phyloP scores from a whole-genome alignment of 2,329 filamentous ascomycete genomes.

The Penicillium verrucosum region DNA sequence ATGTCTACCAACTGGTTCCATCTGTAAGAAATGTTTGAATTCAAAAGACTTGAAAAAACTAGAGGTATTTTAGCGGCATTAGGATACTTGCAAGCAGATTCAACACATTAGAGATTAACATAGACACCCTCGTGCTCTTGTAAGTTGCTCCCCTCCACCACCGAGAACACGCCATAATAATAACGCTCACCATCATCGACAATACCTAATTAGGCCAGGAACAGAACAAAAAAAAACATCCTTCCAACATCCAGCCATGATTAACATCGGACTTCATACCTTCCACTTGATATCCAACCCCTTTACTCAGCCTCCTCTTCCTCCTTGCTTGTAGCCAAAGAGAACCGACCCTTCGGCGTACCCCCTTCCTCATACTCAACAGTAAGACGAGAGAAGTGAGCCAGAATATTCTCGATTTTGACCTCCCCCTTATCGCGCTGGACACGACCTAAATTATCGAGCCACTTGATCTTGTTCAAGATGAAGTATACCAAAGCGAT shows the following conservation, averaged over 20 bases:
- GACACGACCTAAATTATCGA: constrained; percentile 48
- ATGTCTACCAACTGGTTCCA: background rate
- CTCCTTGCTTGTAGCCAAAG: constrained; percentile 42
- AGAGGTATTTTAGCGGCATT: background rate
- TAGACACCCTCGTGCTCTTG: background rate
- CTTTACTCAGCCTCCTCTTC: constrained; percentile 45
- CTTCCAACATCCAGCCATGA: background rate
- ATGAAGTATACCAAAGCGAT: constrained; percentile 51
- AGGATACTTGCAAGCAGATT: background rate
- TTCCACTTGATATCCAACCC: background rate
- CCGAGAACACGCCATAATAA: background rate
- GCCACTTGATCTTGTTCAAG: constrained; percentile 45
- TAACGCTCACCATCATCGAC: background rate
- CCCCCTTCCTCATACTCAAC: constrained; percentile 50
- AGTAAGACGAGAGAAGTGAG: constrained; percentile 48
- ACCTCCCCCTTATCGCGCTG: constrained; percentile 49
- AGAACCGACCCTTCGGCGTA: constrained; percentile 43
- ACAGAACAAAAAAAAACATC: background rate
- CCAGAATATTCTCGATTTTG: constrained; percentile 51
- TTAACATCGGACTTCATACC: background rate
- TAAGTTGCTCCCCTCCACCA: no score
- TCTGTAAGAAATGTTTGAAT: background rate
- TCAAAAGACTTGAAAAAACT: background rate
- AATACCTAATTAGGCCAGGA: background rate
- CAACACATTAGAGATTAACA: constrained; percentile 1